A percentile compares a stretch with the other conserved stretches of the same genome.
Evolutionary conservation across 2,329 filamentous ascomycete species (phyloP).

Genomic region (Nemania sp.): DNA sequence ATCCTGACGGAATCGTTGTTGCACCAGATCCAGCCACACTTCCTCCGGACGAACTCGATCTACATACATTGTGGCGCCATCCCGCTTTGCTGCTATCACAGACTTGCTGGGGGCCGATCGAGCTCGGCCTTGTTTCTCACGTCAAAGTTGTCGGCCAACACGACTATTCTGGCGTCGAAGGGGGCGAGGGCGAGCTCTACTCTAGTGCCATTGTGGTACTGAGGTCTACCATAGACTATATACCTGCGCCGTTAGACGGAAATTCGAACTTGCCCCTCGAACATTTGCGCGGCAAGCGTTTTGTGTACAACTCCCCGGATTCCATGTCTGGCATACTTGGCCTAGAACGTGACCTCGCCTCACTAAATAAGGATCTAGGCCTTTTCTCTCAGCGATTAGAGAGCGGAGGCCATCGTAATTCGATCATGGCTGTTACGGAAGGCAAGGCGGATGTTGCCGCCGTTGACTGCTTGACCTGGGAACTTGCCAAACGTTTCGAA

Average conservation of each 20-base stretch:
- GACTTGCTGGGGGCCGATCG: conserved; percentile 37
- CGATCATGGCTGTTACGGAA: conserved; percentile 31
- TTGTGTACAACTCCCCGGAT: conserved; percentile 34
- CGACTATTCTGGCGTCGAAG: conserved; percentile 35
- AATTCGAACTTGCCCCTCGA: conserved; percentile 19
- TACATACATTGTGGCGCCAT: conserved; percentile 36
- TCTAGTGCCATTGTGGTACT: conserved; percentile 32
- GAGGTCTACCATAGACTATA: conserved; percentile 15
- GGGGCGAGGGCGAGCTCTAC: conserved; percentile 29
- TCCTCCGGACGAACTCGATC: conserved; percentile 33
- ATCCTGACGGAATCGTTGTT: conserved; percentile 26
- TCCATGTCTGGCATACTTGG: conserved; percentile 34
- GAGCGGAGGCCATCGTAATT: conserved; percentile 36
- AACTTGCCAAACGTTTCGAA: conserved; percentile 36
- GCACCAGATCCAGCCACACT: conserved; percentile 37
- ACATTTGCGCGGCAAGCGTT: conserved; percentile 31
- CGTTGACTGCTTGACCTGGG: conserved; percentile 37
- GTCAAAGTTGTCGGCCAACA: conserved; percentile 34
- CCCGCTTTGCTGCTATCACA: conserved; percentile 31
- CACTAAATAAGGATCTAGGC: conserved; percentile 11
- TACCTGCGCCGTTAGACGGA: conserved; percentile 21
- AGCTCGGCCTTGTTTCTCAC: conserved; percentile 27
- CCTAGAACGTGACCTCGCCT: conserved; percentile 31
- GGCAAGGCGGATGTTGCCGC: conserved; percentile 32
- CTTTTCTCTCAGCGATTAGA: conserved; percentile 31